Base-by-base conservation (phyloP, 2,329 filamentous ascomycete genomes). In the Pseudogymnoascus sp. region DNA sequence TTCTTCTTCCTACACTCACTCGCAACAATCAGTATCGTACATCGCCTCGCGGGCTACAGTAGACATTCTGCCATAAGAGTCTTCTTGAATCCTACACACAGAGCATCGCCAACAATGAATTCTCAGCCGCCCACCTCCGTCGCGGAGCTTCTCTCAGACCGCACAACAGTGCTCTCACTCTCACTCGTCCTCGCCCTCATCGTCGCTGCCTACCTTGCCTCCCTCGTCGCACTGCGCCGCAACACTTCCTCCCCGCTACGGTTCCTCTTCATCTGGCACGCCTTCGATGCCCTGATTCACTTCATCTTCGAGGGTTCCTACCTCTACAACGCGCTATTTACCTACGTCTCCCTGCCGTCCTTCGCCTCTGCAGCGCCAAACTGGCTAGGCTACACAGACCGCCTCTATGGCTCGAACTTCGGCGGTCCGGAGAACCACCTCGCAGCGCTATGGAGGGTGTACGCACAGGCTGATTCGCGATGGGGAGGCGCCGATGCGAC, bases 301-400 rank as follows among this genome's bases (percentile, higher is more conserved):
- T 84, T 95, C 74, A 78, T 90, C 71, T 88, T 97, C 71, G 92
- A 97, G 76, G 92, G 90, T 59, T 87, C 84, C 68, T 97, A 90
- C 74, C 83, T 96, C 21, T 96, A 91, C 79, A 90, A 95, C 75
- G 95, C 90, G 77, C 95, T 97, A 80, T 92, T 91, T 79, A 80
- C 80, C 65, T 84, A 64, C 8, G 35, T 57, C 12, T 57, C 55
- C 12, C 55, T 57, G 55, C 33, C 55, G 13, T 23, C 96, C 64
- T 95, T 95, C 79, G 82, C 92, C 74, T 95, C 91, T 91, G 90
- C 95, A 75, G 39, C 79, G 5, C 71, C 71, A 60, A 79, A 82
- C 64, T 86, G 76, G 66, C 71, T 85, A 12, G 79, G 79, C 3
- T 69, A 58, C 13, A 72, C 70, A 2, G 75, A 77, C 59, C 73